These are phyloP conservation scores for Acmispon strigosus DNA, from an alignment of 306 rosid species.

Conservation along the genomic window DNA sequence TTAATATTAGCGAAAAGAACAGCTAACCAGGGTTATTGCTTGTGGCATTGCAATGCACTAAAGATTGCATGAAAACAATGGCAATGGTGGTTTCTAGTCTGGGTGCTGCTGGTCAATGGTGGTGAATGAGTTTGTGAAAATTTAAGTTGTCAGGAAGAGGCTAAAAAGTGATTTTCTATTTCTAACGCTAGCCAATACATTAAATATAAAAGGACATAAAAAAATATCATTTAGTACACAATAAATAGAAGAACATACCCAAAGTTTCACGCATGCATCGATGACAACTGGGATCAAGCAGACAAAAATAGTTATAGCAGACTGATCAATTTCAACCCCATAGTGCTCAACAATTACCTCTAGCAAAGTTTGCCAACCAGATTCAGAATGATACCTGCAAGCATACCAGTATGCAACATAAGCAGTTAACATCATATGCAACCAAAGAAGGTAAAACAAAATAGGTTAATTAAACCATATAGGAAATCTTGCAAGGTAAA, in stretches of 20 bases:
- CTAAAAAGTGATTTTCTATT: background rate
- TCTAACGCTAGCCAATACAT: background rate
- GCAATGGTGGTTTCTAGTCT: background rate
- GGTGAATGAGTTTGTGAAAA: background rate
- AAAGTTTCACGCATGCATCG: slow-evolving; percentile 88
- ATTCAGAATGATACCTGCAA: slow-evolving; percentile 96
- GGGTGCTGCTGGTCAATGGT: background rate
- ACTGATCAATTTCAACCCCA: slow-evolving; percentile 73
- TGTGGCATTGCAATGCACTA: background rate
- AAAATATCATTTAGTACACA: slow-evolving; percentile 7
- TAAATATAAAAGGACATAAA: slow-evolving; percentile 6
- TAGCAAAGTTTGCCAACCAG: slow-evolving; percentile 90
- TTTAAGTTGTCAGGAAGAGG: background rate
- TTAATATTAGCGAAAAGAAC: background rate
- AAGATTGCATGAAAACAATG: background rate
- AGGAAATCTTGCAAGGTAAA: background rate
- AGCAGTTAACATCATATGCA: background rate
- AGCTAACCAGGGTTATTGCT: background rate
- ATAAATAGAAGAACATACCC: slow-evolving; percentile 53
- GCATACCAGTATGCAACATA: slow-evolving; percentile 17
- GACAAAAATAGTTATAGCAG: slow-evolving; percentile 68
- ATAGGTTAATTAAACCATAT: background rate
- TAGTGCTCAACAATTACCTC: slow-evolving; percentile 84
- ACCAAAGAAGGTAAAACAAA: background rate
- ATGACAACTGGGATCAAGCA: slow-evolving; percentile 76